Conservation (phyloP, 2,329 filamentous ascomycete species). For the Torrubiellomyces zombiae region DNA sequence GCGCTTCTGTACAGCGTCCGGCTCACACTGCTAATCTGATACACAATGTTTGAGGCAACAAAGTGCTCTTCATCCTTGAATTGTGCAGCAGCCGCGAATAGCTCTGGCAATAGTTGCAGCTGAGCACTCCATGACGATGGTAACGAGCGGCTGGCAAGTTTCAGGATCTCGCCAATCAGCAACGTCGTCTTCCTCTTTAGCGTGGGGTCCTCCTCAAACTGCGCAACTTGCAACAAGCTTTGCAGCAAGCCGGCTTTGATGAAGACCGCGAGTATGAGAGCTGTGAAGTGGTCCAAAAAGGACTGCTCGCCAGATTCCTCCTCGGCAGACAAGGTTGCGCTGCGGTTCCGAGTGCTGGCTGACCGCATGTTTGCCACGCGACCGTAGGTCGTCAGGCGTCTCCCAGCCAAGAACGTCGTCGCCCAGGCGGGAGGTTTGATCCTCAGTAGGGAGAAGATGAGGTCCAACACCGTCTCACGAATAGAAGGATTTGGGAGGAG, state of each 20-base stretch:
- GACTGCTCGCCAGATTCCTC: conserved; percentile 61
- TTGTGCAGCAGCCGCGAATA: conserved; percentile 61
- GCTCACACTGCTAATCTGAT: conserved; percentile 96
- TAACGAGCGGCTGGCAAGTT: conserved; percentile 71
- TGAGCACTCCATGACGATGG: conserved; percentile 69
- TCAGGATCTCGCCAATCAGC: conserved; percentile 78
- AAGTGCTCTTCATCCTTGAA: conserved; percentile 59
- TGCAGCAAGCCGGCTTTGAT: conserved; percentile 63
- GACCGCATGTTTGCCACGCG: conserved; percentile 72
- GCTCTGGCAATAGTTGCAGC: conserved; percentile 72
- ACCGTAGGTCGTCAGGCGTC: conserved; percentile 90
- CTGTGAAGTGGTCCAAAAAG: conserved; percentile 86
- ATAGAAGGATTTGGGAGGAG: conserved; percentile 38
- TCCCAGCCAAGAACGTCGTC: conserved; percentile 81
- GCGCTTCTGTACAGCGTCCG: conserved; percentile 74
- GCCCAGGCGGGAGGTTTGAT: conserved; percentile 92
- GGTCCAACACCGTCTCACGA: conserved; percentile 67
- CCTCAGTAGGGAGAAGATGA: conserved; percentile 63
- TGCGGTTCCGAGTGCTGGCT: conserved; percentile 29
- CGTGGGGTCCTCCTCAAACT: conserved; percentile 48
- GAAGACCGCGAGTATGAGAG: conserved; percentile 70
- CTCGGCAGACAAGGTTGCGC: conserved; percentile 37
- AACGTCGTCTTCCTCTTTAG: conserved; percentile 81
- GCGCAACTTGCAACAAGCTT: conserved; percentile 45
- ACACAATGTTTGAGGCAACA: conserved; percentile 76